These are phyloP conservation scores for Lactarius sp. DNA, from an alignment of 768 basidiomycete genomes.

Conservation along the genomic window DNA sequence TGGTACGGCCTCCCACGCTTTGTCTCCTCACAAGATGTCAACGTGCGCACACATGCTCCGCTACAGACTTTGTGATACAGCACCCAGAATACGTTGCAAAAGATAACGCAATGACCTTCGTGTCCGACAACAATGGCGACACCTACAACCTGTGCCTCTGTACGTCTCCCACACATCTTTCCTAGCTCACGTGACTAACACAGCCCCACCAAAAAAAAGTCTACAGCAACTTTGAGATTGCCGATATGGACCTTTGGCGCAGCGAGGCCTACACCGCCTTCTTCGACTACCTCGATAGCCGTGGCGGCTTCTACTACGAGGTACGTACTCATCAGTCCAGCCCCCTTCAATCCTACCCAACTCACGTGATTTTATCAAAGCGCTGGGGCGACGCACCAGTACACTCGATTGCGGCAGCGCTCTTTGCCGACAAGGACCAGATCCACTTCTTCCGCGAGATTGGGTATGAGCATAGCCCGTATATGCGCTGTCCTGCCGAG, in stretches of 20 bases:
- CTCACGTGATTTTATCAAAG: too few species aligned
- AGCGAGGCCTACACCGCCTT: conserved; percentile 75
- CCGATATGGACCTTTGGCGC: conserved; percentile 77
- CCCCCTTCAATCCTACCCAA: conserved; percentile 28
- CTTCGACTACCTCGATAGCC: conserved; percentile 74
- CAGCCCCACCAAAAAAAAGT: conserved; percentile 44
- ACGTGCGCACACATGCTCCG: conserved; percentile 22
- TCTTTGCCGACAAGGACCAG: too few species aligned
- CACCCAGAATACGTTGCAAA: conserved; percentile 57
- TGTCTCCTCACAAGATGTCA: neutral
- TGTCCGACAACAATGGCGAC: conserved; percentile 67
- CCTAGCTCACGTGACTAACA: neutral
- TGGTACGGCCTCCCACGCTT: conserved; percentile 38
- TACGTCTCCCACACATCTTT: conserved; percentile 30
- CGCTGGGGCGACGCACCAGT: too few species aligned
- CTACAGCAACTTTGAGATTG: conserved; percentile 96
- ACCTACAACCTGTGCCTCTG: conserved; percentile 77
- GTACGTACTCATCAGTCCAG: conserved; percentile 35
- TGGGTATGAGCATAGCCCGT: too few species aligned
- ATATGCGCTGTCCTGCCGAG: too few species aligned
- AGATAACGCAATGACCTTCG: conserved; percentile 65
- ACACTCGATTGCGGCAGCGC: too few species aligned
- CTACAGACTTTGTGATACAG: conserved; percentile 57
- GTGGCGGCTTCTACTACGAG: conserved; percentile 90
- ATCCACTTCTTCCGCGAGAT: too few species aligned